Percentiles rank a stretch among this genome's conserved stretches.
phyloP scores from a whole-genome alignment of 257 asterid species.

The Capsicum baccatum region DNA sequence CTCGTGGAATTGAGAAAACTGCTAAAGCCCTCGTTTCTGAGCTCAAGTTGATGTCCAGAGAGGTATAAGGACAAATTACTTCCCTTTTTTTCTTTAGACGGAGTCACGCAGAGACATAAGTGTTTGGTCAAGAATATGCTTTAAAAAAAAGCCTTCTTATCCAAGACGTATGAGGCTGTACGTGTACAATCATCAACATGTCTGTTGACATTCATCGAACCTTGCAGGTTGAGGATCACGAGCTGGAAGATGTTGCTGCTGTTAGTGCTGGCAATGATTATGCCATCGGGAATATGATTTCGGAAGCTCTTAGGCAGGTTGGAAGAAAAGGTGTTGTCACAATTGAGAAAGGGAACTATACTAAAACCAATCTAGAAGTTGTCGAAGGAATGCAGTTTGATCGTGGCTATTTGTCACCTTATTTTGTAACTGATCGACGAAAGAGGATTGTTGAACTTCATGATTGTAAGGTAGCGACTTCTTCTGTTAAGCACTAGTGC shows the following conservation, averaged over 20 bases:
- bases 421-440: conserved; percentile 75
- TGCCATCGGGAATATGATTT: conserved; percentile 67
- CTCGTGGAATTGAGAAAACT: conserved; percentile 82
- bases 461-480: conserved; percentile 71
- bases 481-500: conserved; percentile 20
- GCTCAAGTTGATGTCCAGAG: conserved; percentile 77
- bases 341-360: conserved; percentile 73
- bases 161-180: background rate
- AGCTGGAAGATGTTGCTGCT: conserved; percentile 80
- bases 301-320: conserved; percentile 66
- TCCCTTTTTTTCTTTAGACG: background rate
- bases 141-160: background rate
- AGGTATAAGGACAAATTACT: conserved; percentile 46
- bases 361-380: conserved; percentile 56
- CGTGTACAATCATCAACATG: background rate
- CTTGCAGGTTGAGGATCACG: conserved; percentile 80
- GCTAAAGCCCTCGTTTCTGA: conserved; percentile 71
- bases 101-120: background rate
- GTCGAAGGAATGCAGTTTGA: conserved; percentile 93
- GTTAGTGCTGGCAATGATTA: conserved; percentile 91
- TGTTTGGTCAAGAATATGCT: background rate
- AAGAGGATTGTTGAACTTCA: conserved; percentile 73
- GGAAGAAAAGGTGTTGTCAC: conserved; percentile 72
- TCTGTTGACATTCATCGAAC: conserved; percentile 6
- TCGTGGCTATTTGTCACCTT: conserved; percentile 85